Conservation (phyloP, 768 basidiomycete species). For the Calocybe gangraenosa region DNA sequence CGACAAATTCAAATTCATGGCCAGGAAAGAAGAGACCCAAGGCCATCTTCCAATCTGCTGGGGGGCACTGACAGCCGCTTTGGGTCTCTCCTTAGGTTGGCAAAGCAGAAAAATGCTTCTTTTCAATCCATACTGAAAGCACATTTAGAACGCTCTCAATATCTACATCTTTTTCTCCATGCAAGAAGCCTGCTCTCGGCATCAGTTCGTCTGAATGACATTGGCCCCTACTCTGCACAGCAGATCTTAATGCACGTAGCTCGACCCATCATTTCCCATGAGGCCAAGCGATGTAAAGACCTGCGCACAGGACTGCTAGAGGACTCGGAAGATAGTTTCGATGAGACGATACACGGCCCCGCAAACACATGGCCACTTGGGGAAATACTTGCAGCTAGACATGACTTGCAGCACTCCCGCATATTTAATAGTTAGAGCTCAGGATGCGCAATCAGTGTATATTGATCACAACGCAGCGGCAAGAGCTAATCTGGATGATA, state of each 20-base stretch:
- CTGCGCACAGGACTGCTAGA: constrained; percentile 45
- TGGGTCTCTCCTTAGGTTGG: constrained; percentile 70
- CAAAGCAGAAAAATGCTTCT: neutral
- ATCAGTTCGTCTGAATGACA: constrained; percentile 83
- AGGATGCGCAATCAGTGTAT: constrained; percentile 6
- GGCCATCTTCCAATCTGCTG: constrained; percentile 93
- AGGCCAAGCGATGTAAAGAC: constrained; percentile 39
- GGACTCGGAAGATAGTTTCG: constrained; percentile 25
- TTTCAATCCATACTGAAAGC: neutral
- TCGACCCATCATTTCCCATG: constrained; percentile 58
- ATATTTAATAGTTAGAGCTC: constrained; percentile 82
- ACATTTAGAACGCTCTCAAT: constrained; percentile 68
- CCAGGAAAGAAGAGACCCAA: constrained; percentile 58
- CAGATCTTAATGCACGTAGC: constrained; percentile 77
- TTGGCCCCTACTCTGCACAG: constrained; percentile 92
- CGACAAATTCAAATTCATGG: constrained; percentile 62
- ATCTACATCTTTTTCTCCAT: constrained; percentile 91
- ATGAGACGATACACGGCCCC: constrained; percentile 51
- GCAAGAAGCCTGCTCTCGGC: constrained; percentile 88
- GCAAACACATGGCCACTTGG: constrained; percentile 95
- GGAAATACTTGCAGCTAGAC: constrained; percentile 84
- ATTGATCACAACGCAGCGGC: constrained; percentile 42
- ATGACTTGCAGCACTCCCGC: constrained; percentile 92
- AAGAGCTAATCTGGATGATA: constrained; percentile 82
- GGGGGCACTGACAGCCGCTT: constrained; percentile 77